phyloP scores from a whole-genome alignment of 1,284 basidiomycete species.

The Ceratorhiza oryzae-sativae region DNA sequence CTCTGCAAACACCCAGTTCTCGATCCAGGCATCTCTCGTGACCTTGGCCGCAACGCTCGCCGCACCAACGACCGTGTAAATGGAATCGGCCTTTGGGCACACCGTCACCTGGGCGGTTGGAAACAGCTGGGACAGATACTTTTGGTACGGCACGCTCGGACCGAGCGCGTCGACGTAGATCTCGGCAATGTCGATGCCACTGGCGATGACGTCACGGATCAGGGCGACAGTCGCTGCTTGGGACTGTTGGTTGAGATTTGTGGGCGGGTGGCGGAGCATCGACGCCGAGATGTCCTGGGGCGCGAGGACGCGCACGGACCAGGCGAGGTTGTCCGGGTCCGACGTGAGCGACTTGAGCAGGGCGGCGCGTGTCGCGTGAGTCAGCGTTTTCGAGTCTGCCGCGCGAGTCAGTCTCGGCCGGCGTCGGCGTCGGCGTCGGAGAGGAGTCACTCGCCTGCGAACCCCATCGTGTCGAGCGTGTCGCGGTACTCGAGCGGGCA shows the following conservation, averaged over 20 bases:
- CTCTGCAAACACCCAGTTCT: slow-evolving; percentile 84
- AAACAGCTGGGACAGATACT: slow-evolving; percentile 78
- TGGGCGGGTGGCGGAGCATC: slow-evolving; percentile 86
- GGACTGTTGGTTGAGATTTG: slow-evolving; percentile 92
- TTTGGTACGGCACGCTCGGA: slow-evolving; percentile 83
- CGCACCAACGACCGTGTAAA: slow-evolving; percentile 96
- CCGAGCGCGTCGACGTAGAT: slow-evolving; percentile 97
- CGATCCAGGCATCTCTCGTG: slow-evolving; percentile 89
- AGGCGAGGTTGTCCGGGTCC: slow-evolving; percentile 73
- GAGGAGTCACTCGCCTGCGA: slow-evolving; percentile 72
- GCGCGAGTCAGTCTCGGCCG: not conserved
- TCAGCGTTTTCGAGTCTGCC: slow-evolving; percentile 91
- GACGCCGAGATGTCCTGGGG: slow-evolving; percentile 91
- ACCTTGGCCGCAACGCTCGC: slow-evolving; percentile 97
- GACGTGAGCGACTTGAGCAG: slow-evolving; percentile 69
- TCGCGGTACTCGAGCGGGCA: slow-evolving; percentile 83
- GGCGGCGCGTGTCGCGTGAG: slow-evolving; percentile 69
- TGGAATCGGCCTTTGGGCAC: slow-evolving; percentile 90
- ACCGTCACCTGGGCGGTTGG: slow-evolving; percentile 89
- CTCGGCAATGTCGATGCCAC: slow-evolving; percentile 84
- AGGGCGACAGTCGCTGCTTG: slow-evolving; percentile 90
- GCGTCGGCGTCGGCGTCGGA: not conserved
- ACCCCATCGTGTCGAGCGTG: slow-evolving; percentile 80
- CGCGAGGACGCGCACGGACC: slow-evolving; percentile 84
- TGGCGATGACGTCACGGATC: slow-evolving; percentile 82